Conservation (phyloP, 2,329 filamentous ascomycete species). For the Penicillium digitatum region DNA sequence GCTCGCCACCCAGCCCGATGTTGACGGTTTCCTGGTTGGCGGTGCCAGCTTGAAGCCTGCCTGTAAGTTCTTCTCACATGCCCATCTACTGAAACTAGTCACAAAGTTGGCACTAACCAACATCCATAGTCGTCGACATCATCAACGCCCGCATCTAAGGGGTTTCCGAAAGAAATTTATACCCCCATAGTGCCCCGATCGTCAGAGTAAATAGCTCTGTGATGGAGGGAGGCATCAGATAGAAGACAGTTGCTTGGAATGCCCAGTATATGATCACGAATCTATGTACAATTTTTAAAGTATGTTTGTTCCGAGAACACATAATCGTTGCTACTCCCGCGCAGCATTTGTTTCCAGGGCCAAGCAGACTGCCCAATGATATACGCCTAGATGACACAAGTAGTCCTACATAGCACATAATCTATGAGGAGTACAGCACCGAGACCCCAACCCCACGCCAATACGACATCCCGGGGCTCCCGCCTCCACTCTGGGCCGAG, state of each 20-base stretch:
- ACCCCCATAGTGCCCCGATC: conserved; percentile 10
- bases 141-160: conserved; percentile 58
- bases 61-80: conserved; percentile 56
- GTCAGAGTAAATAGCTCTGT: conserved; percentile 6
- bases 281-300: conserved; percentile 26
- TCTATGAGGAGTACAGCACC: conserved; percentile 42
- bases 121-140: conserved; percentile 58
- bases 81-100: background rate
- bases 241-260: conserved; percentile 19
- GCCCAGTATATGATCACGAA: conserved; percentile 26
- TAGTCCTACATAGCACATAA: background rate
- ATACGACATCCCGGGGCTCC: conserved; percentile 30
- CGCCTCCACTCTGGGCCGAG: conserved; percentile 28
- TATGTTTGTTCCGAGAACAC: conserved; percentile 1
- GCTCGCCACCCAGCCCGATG: conserved; percentile 85
- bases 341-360: background rate
- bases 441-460: conserved; percentile 44
- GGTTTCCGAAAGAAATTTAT: conserved; percentile 14
- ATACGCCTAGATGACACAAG: background rate
- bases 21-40: conserved; percentile 96
- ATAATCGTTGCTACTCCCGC: background rate
- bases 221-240: conserved; percentile 7
- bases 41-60: conserved; percentile 96
- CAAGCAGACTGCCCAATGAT: background rate
- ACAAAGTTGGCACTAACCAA: conserved; percentile 6